A percentile compares a stretch with the other conserved stretches of the same genome.
Evolutionary conservation across 2,329 filamentous ascomycete species (phyloP).

Genomic region (Alternaria triticina): DNA sequence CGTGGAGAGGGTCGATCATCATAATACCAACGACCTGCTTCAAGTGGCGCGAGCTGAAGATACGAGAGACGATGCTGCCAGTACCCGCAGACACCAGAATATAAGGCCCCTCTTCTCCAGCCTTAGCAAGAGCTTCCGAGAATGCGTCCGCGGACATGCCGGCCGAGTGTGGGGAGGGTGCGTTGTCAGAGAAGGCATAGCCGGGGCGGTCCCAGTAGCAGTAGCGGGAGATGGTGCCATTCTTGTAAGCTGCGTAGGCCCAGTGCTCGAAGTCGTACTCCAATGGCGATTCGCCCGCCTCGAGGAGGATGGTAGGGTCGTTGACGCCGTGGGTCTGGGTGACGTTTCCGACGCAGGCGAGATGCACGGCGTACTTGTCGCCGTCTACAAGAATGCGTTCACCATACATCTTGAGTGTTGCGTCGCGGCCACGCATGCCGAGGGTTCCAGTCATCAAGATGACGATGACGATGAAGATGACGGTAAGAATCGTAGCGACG

Average conservation of each 20-base stretch:
- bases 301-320: constrained; percentile 82
- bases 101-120: constrained; percentile 87
- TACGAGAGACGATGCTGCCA: constrained; percentile 85
- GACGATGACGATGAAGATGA: constrained; percentile 70
- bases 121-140: constrained; percentile 80
- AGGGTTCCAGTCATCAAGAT: constrained; percentile 81
- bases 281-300: constrained; percentile 80
- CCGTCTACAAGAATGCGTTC: constrained; percentile 80
- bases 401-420: constrained; percentile 75
- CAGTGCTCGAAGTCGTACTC: constrained; percentile 82
- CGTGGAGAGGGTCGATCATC: constrained; percentile 87
- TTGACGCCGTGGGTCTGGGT: constrained; percentile 62
- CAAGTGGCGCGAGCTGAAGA: constrained; percentile 86
- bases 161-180: constrained; percentile 89
- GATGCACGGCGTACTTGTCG: constrained; percentile 83
- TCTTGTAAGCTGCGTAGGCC: constrained; percentile 75
- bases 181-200: constrained; percentile 86
- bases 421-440: constrained; percentile 79
- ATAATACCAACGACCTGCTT: constrained; percentile 78
- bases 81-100: constrained; percentile 85
- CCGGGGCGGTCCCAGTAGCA: constrained; percentile 97
- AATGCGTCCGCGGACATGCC: constrained; percentile 91
- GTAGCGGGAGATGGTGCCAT: constrained; percentile 84
- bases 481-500: constrained; percentile 73
- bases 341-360: constrained; percentile 80